Conservation (phyloP, 768 basidiomycete species). For the Pleurotus tuber-regium region DNA sequence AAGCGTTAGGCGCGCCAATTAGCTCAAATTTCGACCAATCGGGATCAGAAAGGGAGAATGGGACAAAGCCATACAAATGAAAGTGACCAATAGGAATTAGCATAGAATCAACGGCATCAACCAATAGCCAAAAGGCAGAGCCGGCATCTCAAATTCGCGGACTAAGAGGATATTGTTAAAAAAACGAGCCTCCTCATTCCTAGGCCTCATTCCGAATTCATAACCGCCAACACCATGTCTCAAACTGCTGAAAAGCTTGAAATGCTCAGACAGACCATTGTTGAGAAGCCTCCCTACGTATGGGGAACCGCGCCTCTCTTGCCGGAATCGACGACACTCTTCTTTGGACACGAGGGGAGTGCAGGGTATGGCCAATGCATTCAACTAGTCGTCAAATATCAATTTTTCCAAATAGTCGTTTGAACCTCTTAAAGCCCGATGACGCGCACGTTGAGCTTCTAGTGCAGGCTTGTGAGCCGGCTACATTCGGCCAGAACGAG, state of each 20-base stretch:
- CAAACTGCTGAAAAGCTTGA: neutral
- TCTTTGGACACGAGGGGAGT: neutral
- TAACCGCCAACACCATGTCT: too few species aligned
- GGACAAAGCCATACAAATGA: too few species aligned
- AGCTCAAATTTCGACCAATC: too few species aligned
- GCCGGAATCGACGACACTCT: neutral
- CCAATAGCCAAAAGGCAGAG: too few species aligned
- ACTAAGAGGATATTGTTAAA: too few species aligned
- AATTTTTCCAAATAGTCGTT: neutral
- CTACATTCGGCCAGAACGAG: neutral
- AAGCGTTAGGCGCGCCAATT: too few species aligned
- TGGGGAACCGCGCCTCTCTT: neutral
- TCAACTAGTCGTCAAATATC: neutral
- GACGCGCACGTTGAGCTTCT: neutral
- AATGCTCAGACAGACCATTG: neutral
- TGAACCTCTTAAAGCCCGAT: neutral
- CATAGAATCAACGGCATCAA: too few species aligned
- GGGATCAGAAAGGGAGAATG: too few species aligned
- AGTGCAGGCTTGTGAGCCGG: neutral
- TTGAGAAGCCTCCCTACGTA: conserved; percentile 12
- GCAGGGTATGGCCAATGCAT: neutral
- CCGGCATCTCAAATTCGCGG: too few species aligned
- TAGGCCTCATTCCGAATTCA: too few species aligned
- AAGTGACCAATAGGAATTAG: too few species aligned
- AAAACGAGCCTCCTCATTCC: too few species aligned